Percentiles rank a stretch among this genome's conserved stretches.
phyloP scores from a whole-genome alignment of 345 rosid genomes.

The Pistacia atlantica region DNA sequence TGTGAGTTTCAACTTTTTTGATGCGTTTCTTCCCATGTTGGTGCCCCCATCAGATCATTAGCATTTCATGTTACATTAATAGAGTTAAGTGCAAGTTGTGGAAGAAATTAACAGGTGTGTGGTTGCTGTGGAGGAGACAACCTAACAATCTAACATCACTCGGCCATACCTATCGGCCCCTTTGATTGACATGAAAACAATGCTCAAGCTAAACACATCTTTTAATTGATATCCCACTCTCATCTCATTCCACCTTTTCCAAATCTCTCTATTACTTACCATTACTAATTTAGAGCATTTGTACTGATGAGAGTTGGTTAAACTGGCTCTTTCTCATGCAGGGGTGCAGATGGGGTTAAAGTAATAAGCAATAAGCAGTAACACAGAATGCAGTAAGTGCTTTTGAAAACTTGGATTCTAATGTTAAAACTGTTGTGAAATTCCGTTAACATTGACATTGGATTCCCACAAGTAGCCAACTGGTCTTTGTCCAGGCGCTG shows the following conservation, averaged over 20 bases:
- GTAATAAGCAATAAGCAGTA: neutral
- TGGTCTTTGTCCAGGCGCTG: slow-evolving; percentile 14
- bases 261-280: neutral
- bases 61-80: neutral
- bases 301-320: neutral
- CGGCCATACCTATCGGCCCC: neutral
- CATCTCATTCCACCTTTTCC: neutral
- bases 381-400: neutral
- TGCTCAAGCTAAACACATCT: slow-evolving; percentile 17
- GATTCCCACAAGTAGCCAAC: slow-evolving; percentile 32
- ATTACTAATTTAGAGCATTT: neutral
- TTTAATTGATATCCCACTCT: neutral
- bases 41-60: slow-evolving; percentile 11
- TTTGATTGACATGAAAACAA: slow-evolving; percentile 25
- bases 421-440: too few relatives aligned
- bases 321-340: neutral
- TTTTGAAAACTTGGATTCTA: neutral
- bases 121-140: slow-evolving; percentile 20
- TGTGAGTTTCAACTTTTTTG: slow-evolving; percentile 19
- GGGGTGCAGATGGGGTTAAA: neutral
- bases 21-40: neutral
- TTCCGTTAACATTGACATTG: slow-evolving; percentile 13
- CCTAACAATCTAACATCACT: slow-evolving; percentile 5
- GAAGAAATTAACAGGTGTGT: neutral
- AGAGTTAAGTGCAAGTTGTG: too few relatives aligned